Base-by-base conservation (phyloP, 306 rosid genomes). In the Lathyrus tuberosus region DNA sequence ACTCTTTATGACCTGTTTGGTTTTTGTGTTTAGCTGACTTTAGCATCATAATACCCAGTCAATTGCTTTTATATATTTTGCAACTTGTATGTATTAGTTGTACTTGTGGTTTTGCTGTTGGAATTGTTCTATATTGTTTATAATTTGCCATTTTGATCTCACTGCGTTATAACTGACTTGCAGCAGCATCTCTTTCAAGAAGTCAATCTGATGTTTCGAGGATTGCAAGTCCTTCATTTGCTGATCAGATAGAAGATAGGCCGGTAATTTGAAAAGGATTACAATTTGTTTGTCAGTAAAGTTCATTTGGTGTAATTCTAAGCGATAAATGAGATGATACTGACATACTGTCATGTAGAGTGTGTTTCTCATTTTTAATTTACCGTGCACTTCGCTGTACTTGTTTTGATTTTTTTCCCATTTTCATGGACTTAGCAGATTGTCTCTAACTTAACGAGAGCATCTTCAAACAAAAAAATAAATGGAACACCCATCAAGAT, bases 401-500 rank as follows among this genome's bases (percentile, higher is more conserved):
- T 79, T 65, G 62, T 15, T 66, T 64, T 76, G 59, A 26, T 43
- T 82, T 8, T 76, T 30, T 20, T 66, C 62, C 69, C 67, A 3
- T 78, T 77, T 73, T 53, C 54, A 6, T 76, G 77, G 60, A 24
- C 44, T 62, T 63, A 73, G 74, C 74, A 86, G 95, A 75, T 80
- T 75, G 86, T 86, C 40, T 83, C 85, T 0, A 87, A 78, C 58
- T 82, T 72, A 9, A 69, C 72, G 67, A 86, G 88, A 81, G 82
- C 81, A 48, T 59, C 80, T 69, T 80, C 91, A 48, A 82, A 84
- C 74, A 92, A 72, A 62, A 78, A 83, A 69, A 76, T 75, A 49
- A 86, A 81, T 54, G 95, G 91, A 74, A 87, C 87, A 3, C 96
- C 97, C 16, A 91, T 95, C 82, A 95, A 95, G 85, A 89, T 91